Base-by-base conservation (phyloP, 75 land plant species). In the Azolla pinnata region DNA sequence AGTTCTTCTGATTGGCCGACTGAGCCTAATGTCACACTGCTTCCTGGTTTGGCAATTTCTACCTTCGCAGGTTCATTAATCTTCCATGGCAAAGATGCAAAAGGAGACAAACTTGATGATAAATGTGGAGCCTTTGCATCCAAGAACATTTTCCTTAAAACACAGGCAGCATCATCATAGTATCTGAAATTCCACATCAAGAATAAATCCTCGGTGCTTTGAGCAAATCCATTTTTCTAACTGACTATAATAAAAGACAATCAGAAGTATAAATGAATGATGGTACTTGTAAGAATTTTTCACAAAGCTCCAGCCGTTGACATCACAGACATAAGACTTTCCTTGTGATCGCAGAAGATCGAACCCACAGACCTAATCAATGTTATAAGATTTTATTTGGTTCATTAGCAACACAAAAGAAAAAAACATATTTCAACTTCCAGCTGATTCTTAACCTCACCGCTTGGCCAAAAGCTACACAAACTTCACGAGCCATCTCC, bases 241-340 rank as follows among this genome's bases (percentile, higher is more conserved):
- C 40, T 12, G 4, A n/a, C n/a, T n/a, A n/a, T n/a, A n/a, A n/a
- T n/a, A n/a, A 56, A 14, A n/a, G 58, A 56, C 8, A 4, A n/a
- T n/a, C n/a, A n/a, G 53, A 19, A 7, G n/a, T 19, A 18, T 24
- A 16, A 29, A 4, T 25, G 30, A 74, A 51, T 59, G 44, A n/a
- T n/a, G n/a, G n/a, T 86, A 93, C 98, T 93, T 93, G 78, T 93
- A 56, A 19, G 98, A 93, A 63, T 93, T 93, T 64, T 93, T 93
- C 16, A 93, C 98, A 76, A 93, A 93, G 47, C 98, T 93, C 98
- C 98, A 93, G 27, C 98, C 98, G 73, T 93, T 93, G 19, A 93
- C 98, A 77, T 93, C 98, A 77, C 98, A 93, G 17, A 93, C 96
- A 77, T 89, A 93, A 27, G 98, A 93, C 31, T 87, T 76, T 50